Conservation (phyloP, 257 asterid genomes). For the Rehmannia glutinosa region DNA sequence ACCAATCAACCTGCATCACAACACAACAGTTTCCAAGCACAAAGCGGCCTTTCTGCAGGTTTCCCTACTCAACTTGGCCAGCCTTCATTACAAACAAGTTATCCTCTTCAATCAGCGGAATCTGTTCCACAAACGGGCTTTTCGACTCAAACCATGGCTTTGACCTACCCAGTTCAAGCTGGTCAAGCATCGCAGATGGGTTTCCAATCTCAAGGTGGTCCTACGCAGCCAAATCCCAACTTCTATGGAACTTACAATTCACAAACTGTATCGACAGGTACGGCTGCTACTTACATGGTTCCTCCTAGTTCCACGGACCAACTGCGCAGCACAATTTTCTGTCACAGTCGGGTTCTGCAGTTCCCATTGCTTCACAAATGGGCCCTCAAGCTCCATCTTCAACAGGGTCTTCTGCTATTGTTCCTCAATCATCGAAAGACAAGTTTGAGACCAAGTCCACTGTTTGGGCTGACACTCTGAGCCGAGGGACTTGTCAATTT, state of each 20-base stretch:
- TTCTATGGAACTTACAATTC: constrained; percentile 46
- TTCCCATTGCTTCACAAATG: constrained; percentile 40
- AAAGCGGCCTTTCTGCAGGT: constrained; percentile 33
- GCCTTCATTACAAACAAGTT: constrained; percentile 34
- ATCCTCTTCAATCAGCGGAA: constrained; percentile 36
- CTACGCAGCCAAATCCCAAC: constrained; percentile 43
- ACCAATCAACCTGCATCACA: constrained; percentile 31
- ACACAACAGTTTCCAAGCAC: constrained; percentile 37
- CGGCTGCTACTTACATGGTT: constrained; percentile 33
- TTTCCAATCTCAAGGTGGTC: constrained; percentile 42
- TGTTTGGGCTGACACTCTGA: constrained; percentile 97
- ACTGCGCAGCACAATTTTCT: constrained; percentile 40
- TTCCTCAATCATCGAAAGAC: constrained; percentile 53
- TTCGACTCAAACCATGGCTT: constrained; percentile 32
- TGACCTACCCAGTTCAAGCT: constrained; percentile 36
- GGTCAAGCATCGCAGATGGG: constrained; percentile 45
- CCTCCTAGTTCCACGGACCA: constrained; percentile 64
- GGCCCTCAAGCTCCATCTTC: constrained; percentile 44
- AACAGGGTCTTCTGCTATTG: constrained; percentile 38
- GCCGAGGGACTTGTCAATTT: constrained; percentile 93
- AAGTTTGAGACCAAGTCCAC: constrained; percentile 94
- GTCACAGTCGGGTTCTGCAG: constrained; percentile 36
- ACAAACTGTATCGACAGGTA: constrained; percentile 34
- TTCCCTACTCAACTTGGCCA: constrained; percentile 55
- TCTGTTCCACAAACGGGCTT: constrained; percentile 30